Evolutionary conservation across 2,329 filamentous ascomycete genomes (phyloP), one percentile per base, ranked within the genome.

Genomic region (Stachybotrys echinatus): DNA sequence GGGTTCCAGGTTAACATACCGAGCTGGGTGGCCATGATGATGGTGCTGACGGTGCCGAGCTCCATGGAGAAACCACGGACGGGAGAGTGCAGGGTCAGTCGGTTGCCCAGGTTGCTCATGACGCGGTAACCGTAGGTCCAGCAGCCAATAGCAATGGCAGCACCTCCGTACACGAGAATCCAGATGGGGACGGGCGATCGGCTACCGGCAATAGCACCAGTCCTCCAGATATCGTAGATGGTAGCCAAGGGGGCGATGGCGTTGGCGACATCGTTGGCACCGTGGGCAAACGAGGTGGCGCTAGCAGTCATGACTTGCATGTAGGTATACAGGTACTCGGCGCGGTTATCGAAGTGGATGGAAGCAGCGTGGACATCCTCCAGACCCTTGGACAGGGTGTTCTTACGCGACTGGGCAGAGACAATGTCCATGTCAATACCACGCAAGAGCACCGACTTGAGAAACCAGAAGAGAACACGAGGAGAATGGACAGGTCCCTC

Each of bases 231-330:
- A 52, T 79, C 69, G 66, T 74, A 87, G 58, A 86, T 80, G 48
- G 80, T 77, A 2, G 83, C 79, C 60, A 80, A 84, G 1, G 83
- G 83, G 0, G 81, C 82, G 49, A 84, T 75, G 23, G 82, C 80
- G 61, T 77, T 86, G 57, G 79, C 72, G 19, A 87, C 79, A 53
- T 87, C 84, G 63, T 87, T 87, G 56, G 82, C 81, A 21, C 84
- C 84, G 67, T 87, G 83, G 2, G 79, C 78, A 54, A 86, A 85
- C 4, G 81, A 84, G 14, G 81, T 79, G 27, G 81, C 80, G 55
- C 77, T 76, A 10, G 83, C 81, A 5, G 81, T 82, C 67, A 82
- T 71, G 57, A 83, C 65, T 57, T 83, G 80, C 23, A 81, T 71
- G 65, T 81, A 84, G 6, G 76, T 79, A 65, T 80, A 84, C 45